Evolutionary conservation across 305 asterid species (phyloP).

Genomic region (Petunia hybrid): DNA sequence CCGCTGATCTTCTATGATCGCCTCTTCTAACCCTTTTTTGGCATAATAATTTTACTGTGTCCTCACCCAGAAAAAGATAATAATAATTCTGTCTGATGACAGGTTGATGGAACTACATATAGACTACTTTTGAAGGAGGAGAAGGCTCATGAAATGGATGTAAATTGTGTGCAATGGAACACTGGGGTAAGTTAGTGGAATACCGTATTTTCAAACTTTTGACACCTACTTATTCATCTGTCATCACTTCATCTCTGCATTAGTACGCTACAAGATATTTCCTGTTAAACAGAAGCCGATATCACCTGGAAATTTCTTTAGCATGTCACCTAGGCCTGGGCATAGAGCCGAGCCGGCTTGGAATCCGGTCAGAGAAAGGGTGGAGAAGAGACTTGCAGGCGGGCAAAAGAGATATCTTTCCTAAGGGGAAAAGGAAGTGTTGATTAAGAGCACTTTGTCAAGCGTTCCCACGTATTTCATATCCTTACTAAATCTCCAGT

Average conservation of each 20-base stretch:
- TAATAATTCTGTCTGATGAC: constrained; percentile 33
- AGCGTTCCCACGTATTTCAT: no score
- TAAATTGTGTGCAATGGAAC: constrained; percentile 89
- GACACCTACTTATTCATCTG: background rate
- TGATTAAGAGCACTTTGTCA: no score
- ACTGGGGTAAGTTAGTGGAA: constrained; percentile 58
- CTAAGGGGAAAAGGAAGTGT: no score
- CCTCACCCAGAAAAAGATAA: background rate
- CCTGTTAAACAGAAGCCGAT: background rate
- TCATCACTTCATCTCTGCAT: background rate
- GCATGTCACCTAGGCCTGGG: background rate
- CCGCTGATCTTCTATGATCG: constrained; percentile 14
- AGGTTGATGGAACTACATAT: constrained; percentile 76
- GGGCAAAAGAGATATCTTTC: no score
- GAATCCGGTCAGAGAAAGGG: no score
- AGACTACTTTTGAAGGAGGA: constrained; percentile 75
- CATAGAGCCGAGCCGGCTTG: no score
- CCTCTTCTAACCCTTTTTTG: constrained; percentile 4
- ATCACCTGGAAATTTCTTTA: constrained; percentile 16
- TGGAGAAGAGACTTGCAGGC: no score
- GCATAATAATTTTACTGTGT: background rate
- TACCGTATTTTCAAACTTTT: constrained; percentile 16
- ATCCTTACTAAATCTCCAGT: no score
- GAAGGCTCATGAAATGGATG: constrained; percentile 93
- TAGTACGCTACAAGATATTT: constrained; percentile 12